These are phyloP conservation scores for Irpex sp. DNA, from an alignment of 1,284 basidiomycete species.

Conservation along the genomic window DNA sequence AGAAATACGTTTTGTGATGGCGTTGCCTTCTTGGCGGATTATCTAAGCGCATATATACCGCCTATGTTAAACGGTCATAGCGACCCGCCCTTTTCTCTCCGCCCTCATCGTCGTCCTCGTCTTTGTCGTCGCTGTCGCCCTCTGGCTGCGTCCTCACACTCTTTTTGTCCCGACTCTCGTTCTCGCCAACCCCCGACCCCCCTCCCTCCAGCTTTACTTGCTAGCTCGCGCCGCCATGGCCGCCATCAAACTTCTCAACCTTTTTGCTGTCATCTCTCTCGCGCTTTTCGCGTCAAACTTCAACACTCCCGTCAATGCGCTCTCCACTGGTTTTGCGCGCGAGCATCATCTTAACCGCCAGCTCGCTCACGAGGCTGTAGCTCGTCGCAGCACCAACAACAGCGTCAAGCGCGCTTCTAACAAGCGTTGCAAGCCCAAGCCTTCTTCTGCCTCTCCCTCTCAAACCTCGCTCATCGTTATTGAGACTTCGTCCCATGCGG, in stretches of 20 bases:
- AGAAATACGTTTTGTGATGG: neutral
- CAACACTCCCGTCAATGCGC: constrained; percentile 44
- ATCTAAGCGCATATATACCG: constrained; percentile 11
- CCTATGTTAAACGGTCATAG: neutral
- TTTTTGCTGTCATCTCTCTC: constrained; percentile 55
- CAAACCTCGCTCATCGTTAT: neutral
- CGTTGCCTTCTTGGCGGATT: constrained; percentile 11
- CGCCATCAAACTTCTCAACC: constrained; percentile 45
- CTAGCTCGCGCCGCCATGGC: constrained; percentile 39
- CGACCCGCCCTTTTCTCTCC: constrained; percentile 15
- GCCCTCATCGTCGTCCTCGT: constrained; percentile 2
- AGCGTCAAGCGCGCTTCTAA: constrained; percentile 15
- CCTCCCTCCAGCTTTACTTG: neutral
- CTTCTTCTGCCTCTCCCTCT: constrained; percentile 22
- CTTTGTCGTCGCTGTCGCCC: neutral
- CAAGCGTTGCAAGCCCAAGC: constrained; percentile 54
- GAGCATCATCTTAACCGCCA: constrained; percentile 18
- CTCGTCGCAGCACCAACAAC: constrained; percentile 35
- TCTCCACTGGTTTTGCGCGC: constrained; percentile 38
- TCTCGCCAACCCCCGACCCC: neutral
- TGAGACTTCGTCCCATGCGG: neutral
- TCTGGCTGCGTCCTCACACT: constrained; percentile 26
- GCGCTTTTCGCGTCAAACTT: constrained; percentile 54
- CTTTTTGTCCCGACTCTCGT: constrained; percentile 32
- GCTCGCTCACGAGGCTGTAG: constrained; percentile 38